Evolutionary conservation across 495 filamentous ascomycete genomes (phyloP).

Genomic region (Lasiosphaeria miniovina): DNA sequence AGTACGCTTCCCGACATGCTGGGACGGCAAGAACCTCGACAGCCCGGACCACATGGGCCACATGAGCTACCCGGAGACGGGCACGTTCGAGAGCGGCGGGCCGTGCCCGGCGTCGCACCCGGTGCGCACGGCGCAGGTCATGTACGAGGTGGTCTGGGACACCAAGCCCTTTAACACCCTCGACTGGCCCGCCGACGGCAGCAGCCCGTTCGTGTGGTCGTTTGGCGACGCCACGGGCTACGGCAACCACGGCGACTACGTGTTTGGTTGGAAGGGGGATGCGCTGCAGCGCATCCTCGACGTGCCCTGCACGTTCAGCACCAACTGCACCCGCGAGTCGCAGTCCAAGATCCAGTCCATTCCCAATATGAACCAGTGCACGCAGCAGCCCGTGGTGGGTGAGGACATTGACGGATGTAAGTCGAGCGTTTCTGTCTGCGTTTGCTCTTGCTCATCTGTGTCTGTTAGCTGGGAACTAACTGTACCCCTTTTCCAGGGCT

Average conservation of each 20-base stretch:
- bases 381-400: conserved; percentile 22
- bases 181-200: conserved; percentile 40
- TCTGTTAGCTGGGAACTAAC: background rate
- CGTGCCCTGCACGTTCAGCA: conserved; percentile 23
- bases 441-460: background rate
- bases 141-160: conserved; percentile 51
- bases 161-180: conserved; percentile 46
- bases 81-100: conserved; percentile 37
- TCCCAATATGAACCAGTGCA: conserved; percentile 31
- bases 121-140: conserved; percentile 44
- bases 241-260: conserved; percentile 19
- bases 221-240: conserved; percentile 16
- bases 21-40: conserved; percentile 58
- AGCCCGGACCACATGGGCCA: conserved; percentile 54
- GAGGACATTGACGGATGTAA: conserved; percentile 34
- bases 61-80: conserved; percentile 42
- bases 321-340: conserved; percentile 28
- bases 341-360: conserved; percentile 26
- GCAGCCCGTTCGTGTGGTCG: conserved; percentile 41
- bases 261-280: conserved; percentile 39
- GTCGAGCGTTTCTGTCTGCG: conserved; percentile 6
- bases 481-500: conserved; percentile 6
- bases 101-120: conserved; percentile 49
- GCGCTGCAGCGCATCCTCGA: conserved; percentile 41
- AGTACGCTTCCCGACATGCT: conserved; percentile 42